Conservation (phyloP, 2,329 filamentous ascomycete genomes). For the Clonostachys chloroleuca region DNA sequence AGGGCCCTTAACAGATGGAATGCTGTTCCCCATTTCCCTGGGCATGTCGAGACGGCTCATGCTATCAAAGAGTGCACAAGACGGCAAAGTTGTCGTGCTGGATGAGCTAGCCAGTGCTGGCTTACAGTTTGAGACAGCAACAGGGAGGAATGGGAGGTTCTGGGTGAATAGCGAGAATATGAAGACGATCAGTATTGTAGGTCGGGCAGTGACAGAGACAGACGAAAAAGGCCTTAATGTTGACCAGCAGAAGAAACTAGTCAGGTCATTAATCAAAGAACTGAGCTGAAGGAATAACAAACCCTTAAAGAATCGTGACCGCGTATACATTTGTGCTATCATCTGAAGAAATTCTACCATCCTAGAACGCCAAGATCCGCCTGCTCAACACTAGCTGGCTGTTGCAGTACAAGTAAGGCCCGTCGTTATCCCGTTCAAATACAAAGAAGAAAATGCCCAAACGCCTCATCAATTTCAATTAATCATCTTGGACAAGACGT, state of each 20-base stretch:
- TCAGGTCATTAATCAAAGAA: conserved; percentile 60
- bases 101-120: conserved; percentile 75
- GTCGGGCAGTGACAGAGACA: conserved; percentile 71
- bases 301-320: background rate
- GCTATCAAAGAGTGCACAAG: conserved; percentile 46
- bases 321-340: background rate
- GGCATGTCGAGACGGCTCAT: conserved; percentile 80
- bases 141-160: conserved; percentile 86
- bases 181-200: conserved; percentile 72
- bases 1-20: conserved; percentile 78
- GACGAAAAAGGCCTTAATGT: conserved; percentile 62
- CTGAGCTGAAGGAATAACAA: conserved; percentile 31
- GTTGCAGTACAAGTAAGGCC: too few species aligned
- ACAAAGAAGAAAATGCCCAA: too few species aligned
- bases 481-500: too few species aligned
- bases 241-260: conserved; percentile 67
- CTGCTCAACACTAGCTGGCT: background rate
- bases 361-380: background rate
- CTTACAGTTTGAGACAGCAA: conserved; percentile 86
- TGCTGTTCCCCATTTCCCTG: conserved; percentile 77
- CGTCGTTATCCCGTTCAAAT: too few species aligned
- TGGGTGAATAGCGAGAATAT: conserved; percentile 83
- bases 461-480: too few species aligned
- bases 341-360: background rate
- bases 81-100: conserved; percentile 66